phyloP scores from a whole-genome alignment of 2,329 filamentous ascomycete genomes.

The Ceratocystis cubensis region DNA sequence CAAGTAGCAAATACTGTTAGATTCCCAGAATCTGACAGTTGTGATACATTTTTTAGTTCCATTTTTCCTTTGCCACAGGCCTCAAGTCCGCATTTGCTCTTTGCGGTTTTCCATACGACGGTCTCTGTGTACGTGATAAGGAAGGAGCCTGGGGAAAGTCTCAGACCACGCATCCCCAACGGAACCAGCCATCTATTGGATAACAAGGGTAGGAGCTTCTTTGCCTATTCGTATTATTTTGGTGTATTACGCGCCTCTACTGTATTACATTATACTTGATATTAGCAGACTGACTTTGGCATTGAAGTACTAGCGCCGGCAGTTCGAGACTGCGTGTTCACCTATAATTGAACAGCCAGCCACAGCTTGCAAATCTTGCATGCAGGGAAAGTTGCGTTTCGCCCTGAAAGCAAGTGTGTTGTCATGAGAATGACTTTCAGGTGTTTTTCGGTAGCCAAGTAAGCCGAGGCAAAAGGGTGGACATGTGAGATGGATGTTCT shows the following conservation, averaged over 20 bases:
- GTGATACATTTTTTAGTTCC: background rate
- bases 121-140: background rate
- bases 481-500: too few species aligned
- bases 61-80: background rate
- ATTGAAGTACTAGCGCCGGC: slow-evolving; percentile 2
- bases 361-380: background rate
- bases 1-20: background rate
- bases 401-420: too few species aligned
- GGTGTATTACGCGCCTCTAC: background rate
- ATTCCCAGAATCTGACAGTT: background rate
- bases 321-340: background rate
- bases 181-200: background rate
- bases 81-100: background rate
- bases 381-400: background rate
- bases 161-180: background rate
- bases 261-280: background rate
- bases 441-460: background rate
- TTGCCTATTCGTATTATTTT: background rate
- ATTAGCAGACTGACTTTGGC: background rate
- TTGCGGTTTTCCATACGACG: background rate
- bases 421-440: background rate
- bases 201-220: background rate
- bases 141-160: background rate
- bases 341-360: background rate
- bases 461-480: background rate